Evolutionary conservation across 805 yeast species (phyloP).

Genomic region (Kodamaea kaohsiungensis): DNA sequence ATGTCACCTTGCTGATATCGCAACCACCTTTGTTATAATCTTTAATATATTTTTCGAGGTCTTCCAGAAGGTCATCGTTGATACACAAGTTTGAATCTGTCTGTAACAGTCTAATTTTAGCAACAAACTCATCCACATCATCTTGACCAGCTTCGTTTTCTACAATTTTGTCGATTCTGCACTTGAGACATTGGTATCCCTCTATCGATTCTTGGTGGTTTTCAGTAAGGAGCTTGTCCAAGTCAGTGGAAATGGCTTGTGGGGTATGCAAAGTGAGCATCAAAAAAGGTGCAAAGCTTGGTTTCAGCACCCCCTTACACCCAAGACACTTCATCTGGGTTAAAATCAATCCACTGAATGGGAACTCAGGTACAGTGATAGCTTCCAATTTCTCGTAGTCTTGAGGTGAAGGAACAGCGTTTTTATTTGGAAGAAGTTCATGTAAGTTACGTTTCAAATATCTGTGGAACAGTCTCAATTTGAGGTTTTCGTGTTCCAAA

Average conservation of each 20-base stretch:
- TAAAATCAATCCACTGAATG: slow-evolving; percentile 67
- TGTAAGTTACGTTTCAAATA: slow-evolving; percentile 10
- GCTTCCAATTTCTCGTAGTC: slow-evolving; percentile 12
- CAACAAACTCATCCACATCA: slow-evolving; percentile 24
- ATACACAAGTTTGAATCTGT: slow-evolving; percentile 37
- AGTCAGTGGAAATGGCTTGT: slow-evolving; percentile 42
- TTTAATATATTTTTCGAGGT: slow-evolving; percentile 48
- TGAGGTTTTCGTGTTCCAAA: slow-evolving; percentile 62
- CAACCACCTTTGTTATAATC: slow-evolving; percentile 46
- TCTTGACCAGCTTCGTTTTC: slow-evolving; percentile 25
- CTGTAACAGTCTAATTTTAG: slow-evolving; percentile 34
- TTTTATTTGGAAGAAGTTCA: background rate
- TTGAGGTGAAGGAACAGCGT: slow-evolving; percentile 11
- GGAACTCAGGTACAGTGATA: slow-evolving; percentile 58
- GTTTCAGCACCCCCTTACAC: slow-evolving; percentile 64
- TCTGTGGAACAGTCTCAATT: slow-evolving; percentile 36
- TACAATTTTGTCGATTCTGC: slow-evolving; percentile 47
- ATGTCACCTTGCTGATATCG: slow-evolving; percentile 48
- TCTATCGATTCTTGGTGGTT: slow-evolving; percentile 69
- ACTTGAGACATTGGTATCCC: slow-evolving; percentile 76
- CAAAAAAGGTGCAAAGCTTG: slow-evolving; percentile 58
- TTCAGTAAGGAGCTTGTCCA: slow-evolving; percentile 56
- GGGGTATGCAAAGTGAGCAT: slow-evolving; percentile 81
- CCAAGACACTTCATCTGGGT: slow-evolving; percentile 69
- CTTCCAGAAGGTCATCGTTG: slow-evolving; percentile 64